phyloP scores from a whole-genome alignment of 2,329 filamentous ascomycete species.

The Sporothrix phasma region DNA sequence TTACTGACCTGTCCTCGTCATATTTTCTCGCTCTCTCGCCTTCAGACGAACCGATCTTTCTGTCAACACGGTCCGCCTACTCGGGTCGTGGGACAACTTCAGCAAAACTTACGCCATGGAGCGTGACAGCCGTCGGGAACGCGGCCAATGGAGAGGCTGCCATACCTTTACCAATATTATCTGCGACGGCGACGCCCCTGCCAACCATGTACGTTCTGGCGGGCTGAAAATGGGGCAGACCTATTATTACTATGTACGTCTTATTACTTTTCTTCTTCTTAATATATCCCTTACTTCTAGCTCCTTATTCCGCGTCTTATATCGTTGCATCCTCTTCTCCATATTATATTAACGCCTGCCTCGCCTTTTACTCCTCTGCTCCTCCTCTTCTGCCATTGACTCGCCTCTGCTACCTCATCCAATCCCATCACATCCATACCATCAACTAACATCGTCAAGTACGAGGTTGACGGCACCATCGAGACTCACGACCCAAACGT shows the following conservation, averaged over 20 bases:
- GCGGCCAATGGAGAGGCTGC: slow-evolving; percentile 75
- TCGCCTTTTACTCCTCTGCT: not conserved
- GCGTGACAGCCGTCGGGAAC: slow-evolving; percentile 63
- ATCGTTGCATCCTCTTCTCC: not conserved
- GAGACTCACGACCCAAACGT: slow-evolving; percentile 66
- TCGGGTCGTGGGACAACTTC: slow-evolving; percentile 97
- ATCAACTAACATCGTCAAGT: slow-evolving; percentile 41
- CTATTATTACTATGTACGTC: slow-evolving; percentile 89
- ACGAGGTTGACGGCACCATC: slow-evolving; percentile 67
- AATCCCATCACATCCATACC: too few relatives aligned
- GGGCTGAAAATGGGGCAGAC: slow-evolving; percentile 85
- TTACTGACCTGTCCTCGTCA: slow-evolving; percentile 5
- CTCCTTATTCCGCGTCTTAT: slow-evolving; percentile 3
- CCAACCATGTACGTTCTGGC: slow-evolving; percentile 50
- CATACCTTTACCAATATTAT: slow-evolving; percentile 79
- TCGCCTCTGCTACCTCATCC: not conserved
- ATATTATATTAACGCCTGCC: not conserved
- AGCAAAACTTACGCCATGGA: slow-evolving; percentile 68
- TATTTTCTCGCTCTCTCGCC: not conserved
- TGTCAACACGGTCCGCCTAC: slow-evolving; percentile 62
- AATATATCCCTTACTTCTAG: not conserved
- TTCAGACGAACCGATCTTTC: slow-evolving; percentile 52
- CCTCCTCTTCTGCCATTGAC: not conserved
- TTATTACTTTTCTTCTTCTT: not conserved
- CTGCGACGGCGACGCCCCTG: slow-evolving; percentile 57